A percentile compares a stretch with the other conserved stretches of the same genome.
Conservation (phyloP, 177 flowering plant genomes). For the Tripterygium wilfordii region DNA sequence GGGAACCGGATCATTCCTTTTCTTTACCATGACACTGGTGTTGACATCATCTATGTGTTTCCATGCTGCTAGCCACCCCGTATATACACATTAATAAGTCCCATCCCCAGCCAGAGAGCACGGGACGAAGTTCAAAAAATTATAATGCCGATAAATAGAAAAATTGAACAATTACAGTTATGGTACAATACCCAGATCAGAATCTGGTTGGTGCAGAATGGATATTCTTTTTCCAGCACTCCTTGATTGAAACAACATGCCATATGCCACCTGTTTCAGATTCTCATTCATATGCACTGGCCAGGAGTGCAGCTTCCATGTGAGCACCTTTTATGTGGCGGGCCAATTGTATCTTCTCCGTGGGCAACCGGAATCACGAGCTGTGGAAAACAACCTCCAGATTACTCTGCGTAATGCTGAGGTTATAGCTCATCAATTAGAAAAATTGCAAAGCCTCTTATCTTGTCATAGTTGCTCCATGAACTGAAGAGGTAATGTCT, state of each 20-base stretch:
- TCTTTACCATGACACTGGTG: too few species aligned
- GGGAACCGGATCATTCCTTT: too few species aligned
- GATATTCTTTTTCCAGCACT: too few species aligned
- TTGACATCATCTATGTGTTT: background rate
- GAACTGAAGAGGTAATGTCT: constrained; percentile 56
- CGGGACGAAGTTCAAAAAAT: too few species aligned
- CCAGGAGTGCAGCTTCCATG: background rate
- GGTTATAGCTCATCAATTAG: background rate
- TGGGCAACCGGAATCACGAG: background rate
- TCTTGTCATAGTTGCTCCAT: constrained; percentile 55
- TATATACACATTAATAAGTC: background rate
- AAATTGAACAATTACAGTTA: constrained; percentile 7
- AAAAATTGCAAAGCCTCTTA: background rate
- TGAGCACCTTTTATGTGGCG: background rate
- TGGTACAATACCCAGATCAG: constrained; percentile 8
- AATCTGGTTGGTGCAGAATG: background rate
- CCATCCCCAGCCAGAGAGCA: too few species aligned
- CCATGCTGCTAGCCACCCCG: background rate
- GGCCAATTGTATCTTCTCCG: background rate
- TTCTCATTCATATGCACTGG: too few species aligned
- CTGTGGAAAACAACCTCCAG: constrained; percentile 2
- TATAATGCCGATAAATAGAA: background rate
- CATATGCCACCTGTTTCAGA: too few species aligned
- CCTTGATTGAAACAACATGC: too few species aligned
- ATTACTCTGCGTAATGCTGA: background rate